These are phyloP conservation scores for Aspergillus sp. DNA, from an alignment of 2,329 filamentous ascomycete species.

Conservation along the genomic window DNA sequence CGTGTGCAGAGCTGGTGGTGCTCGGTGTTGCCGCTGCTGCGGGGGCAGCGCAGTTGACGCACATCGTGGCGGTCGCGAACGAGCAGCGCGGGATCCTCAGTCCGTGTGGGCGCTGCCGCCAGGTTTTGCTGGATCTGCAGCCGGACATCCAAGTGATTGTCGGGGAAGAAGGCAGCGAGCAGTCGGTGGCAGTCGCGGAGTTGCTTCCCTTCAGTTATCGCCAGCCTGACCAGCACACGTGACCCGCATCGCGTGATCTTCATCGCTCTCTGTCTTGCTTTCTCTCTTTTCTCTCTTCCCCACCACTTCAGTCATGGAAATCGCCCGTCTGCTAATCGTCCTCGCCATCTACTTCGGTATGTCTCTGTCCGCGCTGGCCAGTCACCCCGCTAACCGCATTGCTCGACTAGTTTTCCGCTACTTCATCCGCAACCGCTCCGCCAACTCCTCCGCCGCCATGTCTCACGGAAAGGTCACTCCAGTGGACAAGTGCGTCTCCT, in stretches of 20 bases:
- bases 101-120: slow-evolving; percentile 30
- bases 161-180: neutral
- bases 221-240: too few relatives aligned
- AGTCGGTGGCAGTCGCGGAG: neutral
- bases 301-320: slow-evolving; percentile 9
- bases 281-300: too few relatives aligned
- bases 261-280: too few relatives aligned
- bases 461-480: slow-evolving; percentile 38
- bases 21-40: slow-evolving; percentile 27
- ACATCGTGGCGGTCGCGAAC: slow-evolving; percentile 27
- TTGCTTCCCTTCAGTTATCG: slow-evolving; percentile 14
- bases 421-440: slow-evolving; percentile 14
- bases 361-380: neutral
- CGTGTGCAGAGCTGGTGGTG: slow-evolving; percentile 30
- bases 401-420: slow-evolving; percentile 14
- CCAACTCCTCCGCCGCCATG: slow-evolving; percentile 23
- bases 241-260: too few relatives aligned
- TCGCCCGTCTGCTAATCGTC: slow-evolving; percentile 12
- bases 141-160: slow-evolving; percentile 26
- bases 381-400: neutral
- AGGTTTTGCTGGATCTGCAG: slow-evolving; percentile 27
- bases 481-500: slow-evolving; percentile 33
- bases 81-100: slow-evolving; percentile 22
- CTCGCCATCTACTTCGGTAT: slow-evolving; percentile 17
- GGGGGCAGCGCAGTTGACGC: slow-evolving; percentile 19